Evolutionary conservation across 768 basidiomycete species (phyloP), one percentile per base, ranked within the genome.

Genomic region (Lentinula edodes): DNA sequence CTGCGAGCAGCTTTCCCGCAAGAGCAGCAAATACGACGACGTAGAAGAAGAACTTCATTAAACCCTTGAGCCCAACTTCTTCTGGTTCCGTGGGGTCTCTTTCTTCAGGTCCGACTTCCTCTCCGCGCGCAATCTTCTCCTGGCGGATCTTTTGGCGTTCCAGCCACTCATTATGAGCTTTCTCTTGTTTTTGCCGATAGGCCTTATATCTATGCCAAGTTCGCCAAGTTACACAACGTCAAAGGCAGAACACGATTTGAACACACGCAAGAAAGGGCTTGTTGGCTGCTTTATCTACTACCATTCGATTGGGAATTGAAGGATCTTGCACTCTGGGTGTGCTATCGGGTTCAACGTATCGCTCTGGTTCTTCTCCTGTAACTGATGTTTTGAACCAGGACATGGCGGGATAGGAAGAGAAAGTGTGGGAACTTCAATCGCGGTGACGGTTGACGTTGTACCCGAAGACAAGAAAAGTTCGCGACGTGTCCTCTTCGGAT

Each of bases 261-360:
- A 81, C 87, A 65, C 76, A 93, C 86, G 85, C 85, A 34, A 95
- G 82, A 74, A 92, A 94, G 8, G 95, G 91, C 62, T 80, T 79
- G 75, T 96, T 97, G 35, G 93, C 91, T 46, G 84, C 74, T 77
- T 95, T 96, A 64, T 83, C 84, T 32, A 88, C 83, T 42, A 95
- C 91, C 79, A 83, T 82, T 66, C 90, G 82, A 61, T 82, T 79
- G 2, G 87, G 83, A 63, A 87, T 83, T 58, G 73, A 65, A 59
- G 89, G 88, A 73, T 91, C 89, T 65, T 76, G 71, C 3, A 86
- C 83, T 73, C 83, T 83, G 52, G 75, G 78, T 60, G 83, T 76
- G 55, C 76, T 72, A 10, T 78, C 68, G 43, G 76, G 65, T 35
- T 76, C 78, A 32, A 70, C 69, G 63, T 75, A 79, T 15, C 73